phyloP scores from a whole-genome alignment of 192 early-diverging fungal species.

The Lobosporangium transversale region DNA sequence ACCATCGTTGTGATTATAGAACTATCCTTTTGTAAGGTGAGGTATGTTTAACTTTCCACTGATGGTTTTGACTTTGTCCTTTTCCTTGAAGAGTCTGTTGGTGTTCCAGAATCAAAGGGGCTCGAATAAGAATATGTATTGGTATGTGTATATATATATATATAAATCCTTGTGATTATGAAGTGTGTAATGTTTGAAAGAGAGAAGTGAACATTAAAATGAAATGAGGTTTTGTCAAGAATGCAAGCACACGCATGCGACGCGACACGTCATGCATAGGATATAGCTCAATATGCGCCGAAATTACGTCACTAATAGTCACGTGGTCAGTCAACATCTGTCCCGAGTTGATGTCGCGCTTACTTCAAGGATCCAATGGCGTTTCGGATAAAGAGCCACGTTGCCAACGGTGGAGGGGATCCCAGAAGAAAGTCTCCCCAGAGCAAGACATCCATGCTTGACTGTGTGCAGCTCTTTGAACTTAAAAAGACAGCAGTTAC shows the following conservation, averaged over 20 bases:
- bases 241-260: constrained; percentile 9
- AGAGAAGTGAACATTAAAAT: constrained; percentile 5
- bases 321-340: background rate
- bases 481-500: no score
- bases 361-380: no score
- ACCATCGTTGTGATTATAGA: constrained; percentile 68
- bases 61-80: background rate
- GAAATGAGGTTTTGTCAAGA: background rate
- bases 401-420: no score
- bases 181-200: no score
- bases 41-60: background rate
- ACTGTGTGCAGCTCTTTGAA: no score
- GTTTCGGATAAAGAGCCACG: no score
- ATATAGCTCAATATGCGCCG: constrained; percentile 31
- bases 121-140: no score
- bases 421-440: no score
- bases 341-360: no score
- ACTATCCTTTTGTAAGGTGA: constrained; percentile 1
- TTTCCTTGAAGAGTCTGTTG: background rate
- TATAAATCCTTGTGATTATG: no score
- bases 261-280: background rate
- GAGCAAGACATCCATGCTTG: no score
- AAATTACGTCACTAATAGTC: constrained; percentile 1
- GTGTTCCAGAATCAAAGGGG: background rate
- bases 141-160: no score